phyloP scores from a whole-genome alignment of 495 filamentous ascomycete species.

The Alectoria sarmentosa region DNA sequence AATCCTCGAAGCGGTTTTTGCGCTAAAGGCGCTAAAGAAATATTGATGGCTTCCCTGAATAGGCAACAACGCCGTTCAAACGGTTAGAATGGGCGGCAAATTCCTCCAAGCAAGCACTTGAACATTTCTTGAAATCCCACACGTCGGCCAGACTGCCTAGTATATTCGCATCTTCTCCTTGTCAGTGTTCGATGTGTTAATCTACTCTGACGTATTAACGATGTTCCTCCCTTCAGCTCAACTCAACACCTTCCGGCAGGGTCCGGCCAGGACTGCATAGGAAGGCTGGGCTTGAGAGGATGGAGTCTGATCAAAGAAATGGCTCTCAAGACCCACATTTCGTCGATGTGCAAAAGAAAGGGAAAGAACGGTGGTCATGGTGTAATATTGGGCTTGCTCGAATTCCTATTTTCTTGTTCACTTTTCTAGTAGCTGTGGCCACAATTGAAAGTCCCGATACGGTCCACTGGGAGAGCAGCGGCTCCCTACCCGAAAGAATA shows the following conservation, averaged over 20 bases:
- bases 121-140: neutral
- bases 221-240: neutral
- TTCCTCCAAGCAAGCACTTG: neutral
- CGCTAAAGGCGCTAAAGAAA: neutral
- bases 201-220: too few species aligned
- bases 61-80: neutral
- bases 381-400: neutral
- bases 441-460: neutral
- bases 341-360: neutral
- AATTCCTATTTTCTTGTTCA: neutral
- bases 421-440: too few species aligned
- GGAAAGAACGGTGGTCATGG: neutral
- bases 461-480: neutral
- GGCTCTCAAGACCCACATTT: neutral
- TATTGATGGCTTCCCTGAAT: neutral
- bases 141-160: neutral
- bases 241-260: neutral
- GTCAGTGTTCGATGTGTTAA: neutral
- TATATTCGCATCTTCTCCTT: neutral
- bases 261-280: neutral
- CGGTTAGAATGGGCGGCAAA: neutral
- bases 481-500: neutral
- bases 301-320: neutral
- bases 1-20: neutral
- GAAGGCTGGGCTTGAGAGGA: neutral